phyloP scores from a whole-genome alignment of 805 yeast genomes.

The Zygosaccharomyces gambellarensis region DNA sequence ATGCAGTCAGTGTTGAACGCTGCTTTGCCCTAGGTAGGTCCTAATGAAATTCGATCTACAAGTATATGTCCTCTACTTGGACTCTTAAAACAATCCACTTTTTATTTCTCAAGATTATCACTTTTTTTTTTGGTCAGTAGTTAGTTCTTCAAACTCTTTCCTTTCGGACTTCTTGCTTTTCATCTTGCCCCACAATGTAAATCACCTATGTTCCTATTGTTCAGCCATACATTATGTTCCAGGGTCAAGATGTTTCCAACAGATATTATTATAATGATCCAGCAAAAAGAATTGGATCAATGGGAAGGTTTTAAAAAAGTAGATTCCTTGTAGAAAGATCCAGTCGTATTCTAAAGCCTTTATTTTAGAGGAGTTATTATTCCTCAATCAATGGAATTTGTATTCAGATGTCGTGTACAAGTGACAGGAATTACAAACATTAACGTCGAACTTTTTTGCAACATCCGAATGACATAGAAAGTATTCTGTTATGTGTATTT shows the following conservation, averaged over 20 bases:
- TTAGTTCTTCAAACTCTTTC: not conserved
- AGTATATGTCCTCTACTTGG: not conserved
- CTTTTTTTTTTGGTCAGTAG: not conserved
- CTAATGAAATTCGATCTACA: not conserved
- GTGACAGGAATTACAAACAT: not conserved
- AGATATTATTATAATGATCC: not conserved
- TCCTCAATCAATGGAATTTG: not conserved
- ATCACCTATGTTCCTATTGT: not conserved
- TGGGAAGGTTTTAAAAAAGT: too few species aligned
- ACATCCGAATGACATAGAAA: not conserved
- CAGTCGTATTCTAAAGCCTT: too few species aligned
- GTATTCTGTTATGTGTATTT: not conserved
- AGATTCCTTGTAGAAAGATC: too few species aligned
- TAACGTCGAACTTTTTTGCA: not conserved
- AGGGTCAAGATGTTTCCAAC: not conserved
- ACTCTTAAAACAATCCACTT: not conserved
- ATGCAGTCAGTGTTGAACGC: conserved; percentile 19
- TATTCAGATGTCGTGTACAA: not conserved
- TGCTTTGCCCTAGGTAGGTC: not conserved
- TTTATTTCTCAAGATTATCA: not conserved
- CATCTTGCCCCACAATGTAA: not conserved
- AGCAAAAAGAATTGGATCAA: too few species aligned
- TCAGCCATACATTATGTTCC: not conserved
- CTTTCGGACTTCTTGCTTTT: not conserved
- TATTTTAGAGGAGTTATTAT: not conserved